Base-by-base conservation (phyloP, 257 asterid species). In the Capsicum rhomboideum region DNA sequence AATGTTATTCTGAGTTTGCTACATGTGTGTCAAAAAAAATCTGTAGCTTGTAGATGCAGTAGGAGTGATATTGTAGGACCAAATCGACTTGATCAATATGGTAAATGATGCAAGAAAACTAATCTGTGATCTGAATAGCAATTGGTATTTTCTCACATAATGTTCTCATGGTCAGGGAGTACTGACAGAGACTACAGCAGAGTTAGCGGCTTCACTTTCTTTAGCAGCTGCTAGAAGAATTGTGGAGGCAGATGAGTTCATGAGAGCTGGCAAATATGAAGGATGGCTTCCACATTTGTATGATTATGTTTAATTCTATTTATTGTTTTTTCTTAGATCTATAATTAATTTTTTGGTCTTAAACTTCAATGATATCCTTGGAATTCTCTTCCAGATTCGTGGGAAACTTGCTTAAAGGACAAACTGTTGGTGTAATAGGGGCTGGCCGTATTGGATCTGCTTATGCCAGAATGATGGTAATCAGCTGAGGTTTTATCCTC, bases 251-350 rank as follows among this genome's bases (percentile, higher is more conserved):
- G 99, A 96, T 82, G 98, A 90, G 87, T 96, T 94, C 92, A 96
- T 94, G 99, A 96, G 98, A 89, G 92, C 89, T 18, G 99, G 99
- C 23, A 87, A 90, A 88, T 96, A 96, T 52, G 98, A 96, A 84
- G 99, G 99, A 92, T 96, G 98, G 99, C 98, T 96, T 87, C 99
- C 99, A 59, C 91, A 96, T 91, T 91, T 96, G 99, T 96, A 93
- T 80, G 92, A 10, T 21, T 37, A 16, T 83, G 52, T 11, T 74
- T 58, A 7, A 2, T 82, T 59, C 46, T 16, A 34, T 61, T 68
- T 77, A 7, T 53, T 82, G 23, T n/a, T 8, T 52, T 13, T 66
- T 64, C 54, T 4, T 53, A 14, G 71, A 58, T 75, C 44, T 52
- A 18, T 12, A 50, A 53, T 80, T 61, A 75, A 37, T 69, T 69